Base-by-base conservation (phyloP, 306 rosid genomes). In the Mucuna pruriens region DNA sequence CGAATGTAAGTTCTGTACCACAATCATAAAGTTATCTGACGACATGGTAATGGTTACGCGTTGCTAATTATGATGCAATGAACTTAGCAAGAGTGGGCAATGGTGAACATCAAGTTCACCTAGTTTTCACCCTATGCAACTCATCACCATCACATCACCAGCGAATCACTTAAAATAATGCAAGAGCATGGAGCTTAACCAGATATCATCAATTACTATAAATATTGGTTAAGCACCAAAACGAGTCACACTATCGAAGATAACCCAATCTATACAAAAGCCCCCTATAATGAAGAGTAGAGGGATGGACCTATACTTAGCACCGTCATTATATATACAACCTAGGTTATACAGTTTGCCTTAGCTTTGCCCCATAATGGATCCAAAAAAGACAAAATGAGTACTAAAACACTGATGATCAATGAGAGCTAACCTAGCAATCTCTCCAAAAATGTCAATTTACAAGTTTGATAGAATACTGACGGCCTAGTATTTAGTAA, bases 341-440 rank as follows among this genome's bases (percentile, higher is more conserved):
- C 74, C 74, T 67, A 69, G 6, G 33, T 57, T 79, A 57, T 74
- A 75, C 78, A 79, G 62, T 45, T 79, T 38, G 81, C 38, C 79
- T 79, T 67, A 61, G 45, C 13, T 68, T 68, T 10, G 78, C 29
- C n/a, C 77, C 48, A 58, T 49, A 64, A 26, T 55, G 55, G 51
- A 57, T 42, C 58, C 68, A 29, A 61, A 54, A 54, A 45, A 42
- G 76, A 52, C 82, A 71, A 62, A 13, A 12, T 51, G 66, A 61
- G 61, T 55, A 49, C 74, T 39, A 46, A 20, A 57, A 73, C n/a
- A 26, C 39, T 73, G 75, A 6, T 46, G 52, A 45, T 72, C 81
- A 76, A 61, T 20, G 1, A 36, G 51, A 77, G 22, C 40, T 34
- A 42, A 67, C 9, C 48, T 38, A 58, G 78, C 83, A 22, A 58